Evolutionary conservation across 2,329 filamentous ascomycete species (phyloP), one percentile per base, ranked within the genome.

Genomic region (Trichophyton schoenleinii): DNA sequence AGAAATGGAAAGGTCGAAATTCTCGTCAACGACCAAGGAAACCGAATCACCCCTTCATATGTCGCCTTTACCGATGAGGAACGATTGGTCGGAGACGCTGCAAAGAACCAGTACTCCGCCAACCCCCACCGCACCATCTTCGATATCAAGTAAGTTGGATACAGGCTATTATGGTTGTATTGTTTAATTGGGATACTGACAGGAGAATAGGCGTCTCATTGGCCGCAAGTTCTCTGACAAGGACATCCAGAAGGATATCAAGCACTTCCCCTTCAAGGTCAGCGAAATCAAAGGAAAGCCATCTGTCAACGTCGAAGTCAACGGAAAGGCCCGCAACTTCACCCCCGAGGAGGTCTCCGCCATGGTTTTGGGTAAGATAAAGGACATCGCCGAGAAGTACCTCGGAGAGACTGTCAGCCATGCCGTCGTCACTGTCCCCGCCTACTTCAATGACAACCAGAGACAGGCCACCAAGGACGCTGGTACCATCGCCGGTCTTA

Each of bases 381-480:
- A 83, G 78, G 82, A 84, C 67, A 80, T 84, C 65, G 82, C 82
- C 60, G 82, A 85, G 76, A 76, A 77, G 70, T 85, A 83, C 71
- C 78, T 85, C 59, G 82, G 82, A 66, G 81, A 83, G 75, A 75
- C 79, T 64, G 82, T 85, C 61, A 81, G 77, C 70, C 81, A 83
- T 78, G 82, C 82, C 60, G 82, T 96, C 71, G 91, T 96, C 67
- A 96, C 91, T 65, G 91, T 96, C 68, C 91, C 91, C 70, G 90
- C 91, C 79, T 96, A 96, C 82, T 96, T 96, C 88, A 96, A 95
- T 80, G 91, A 96, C 81, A 91, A 91, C 79, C 91, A 96, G 83
- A 85, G 91, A 79, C 91, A 95, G 79, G 91, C 91, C 64, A 96
- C 91, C 78, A 96, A 96, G 85, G 91, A 96, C 74, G 91, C 91